Evolutionary conservation across 768 basidiomycete genomes (phyloP), one percentile per base, ranked within the genome.

Genomic region (Mrakia gelida): DNA sequence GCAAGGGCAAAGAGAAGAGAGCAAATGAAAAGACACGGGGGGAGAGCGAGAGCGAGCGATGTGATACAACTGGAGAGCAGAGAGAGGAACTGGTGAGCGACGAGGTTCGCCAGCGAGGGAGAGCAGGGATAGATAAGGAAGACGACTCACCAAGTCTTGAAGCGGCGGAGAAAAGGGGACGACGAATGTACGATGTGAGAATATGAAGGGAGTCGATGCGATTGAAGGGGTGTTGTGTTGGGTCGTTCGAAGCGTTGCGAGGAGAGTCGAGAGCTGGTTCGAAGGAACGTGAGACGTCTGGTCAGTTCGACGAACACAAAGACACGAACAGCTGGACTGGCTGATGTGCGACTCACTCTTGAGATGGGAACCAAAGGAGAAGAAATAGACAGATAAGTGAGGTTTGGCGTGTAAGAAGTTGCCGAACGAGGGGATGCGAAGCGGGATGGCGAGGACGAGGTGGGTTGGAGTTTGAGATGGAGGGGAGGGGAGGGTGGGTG

Each of bases 181-280:
- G 45, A 45, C 2, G 15, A 52, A 52, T 52, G 49, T 52, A 52
- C 15, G 49, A 21, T 38, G 49, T 52, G 49, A 52, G 21, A 21
- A 10, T 45, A 5, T 52, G 59, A 28, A 59, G 26, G 18, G 59
- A 59, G 59, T 59, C 59, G 59, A 59, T 59, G 59, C 59, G 59
- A 59, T 26, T 59, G 59, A 28, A 59, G 13, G n/a, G 26, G 23
- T 2, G 45, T 45, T 59, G 59, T n/a, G 38, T 59, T 45, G 45
- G 59, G 59, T 59, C 59, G 59, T 59, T 59, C 59, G 59, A 28
- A 59, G 59, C 59, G 59, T 59, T 59, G 59, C 59, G 59, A 59
- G 59, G 59, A 26, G 59, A 28, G 28, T 59, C 18, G 59, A 28
- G 28, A 59, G 59, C 59, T 59, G 54, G 59, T 23, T 23, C 23